phyloP scores from a whole-genome alignment of 192 early-diverging fungal genomes.

The Podila verticillata region DNA sequence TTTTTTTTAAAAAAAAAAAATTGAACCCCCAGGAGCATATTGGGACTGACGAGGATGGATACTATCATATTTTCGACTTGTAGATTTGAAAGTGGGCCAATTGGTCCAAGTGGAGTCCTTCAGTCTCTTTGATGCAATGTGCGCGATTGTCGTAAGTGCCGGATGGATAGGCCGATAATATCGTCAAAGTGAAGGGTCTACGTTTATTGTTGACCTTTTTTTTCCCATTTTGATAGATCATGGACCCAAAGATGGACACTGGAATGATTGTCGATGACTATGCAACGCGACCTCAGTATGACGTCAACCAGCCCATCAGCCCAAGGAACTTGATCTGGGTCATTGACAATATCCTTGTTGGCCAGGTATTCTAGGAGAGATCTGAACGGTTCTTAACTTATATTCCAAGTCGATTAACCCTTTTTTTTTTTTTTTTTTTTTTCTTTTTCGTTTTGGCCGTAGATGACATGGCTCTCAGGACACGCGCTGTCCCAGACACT shows the following conservation, averaged over 20 bases:
- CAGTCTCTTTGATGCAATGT: conserved; percentile 70
- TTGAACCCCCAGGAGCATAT: neutral
- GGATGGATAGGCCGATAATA: neutral
- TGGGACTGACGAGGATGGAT: no score
- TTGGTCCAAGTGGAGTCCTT: conserved; percentile 64
- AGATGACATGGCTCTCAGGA: conserved; percentile 72
- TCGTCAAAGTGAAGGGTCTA: no score
- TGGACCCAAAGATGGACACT: conserved; percentile 72
- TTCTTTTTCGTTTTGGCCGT: neutral
- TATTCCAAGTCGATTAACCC: neutral
- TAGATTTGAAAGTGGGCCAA: conserved; percentile 66
- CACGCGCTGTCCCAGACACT: conserved; percentile 69
- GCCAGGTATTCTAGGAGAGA: conserved; percentile 49
- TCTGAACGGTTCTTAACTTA: no score
- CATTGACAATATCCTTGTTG: conserved; percentile 61
- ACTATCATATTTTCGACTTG: neutral
- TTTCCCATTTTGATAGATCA: conserved; percentile 48
- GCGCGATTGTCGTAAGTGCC: conserved; percentile 61
- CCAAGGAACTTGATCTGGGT: conserved; percentile 58
- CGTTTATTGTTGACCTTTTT: neutral
- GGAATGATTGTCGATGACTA: conserved; percentile 62
- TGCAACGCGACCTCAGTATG: conserved; percentile 40
- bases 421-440: neutral
- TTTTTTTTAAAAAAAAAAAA: neutral
- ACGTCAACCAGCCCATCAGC: conserved; percentile 39